Evolutionary conservation across 208 protist genomes (phyloP).

Genomic region (Trypanosoma boissoni): DNA sequence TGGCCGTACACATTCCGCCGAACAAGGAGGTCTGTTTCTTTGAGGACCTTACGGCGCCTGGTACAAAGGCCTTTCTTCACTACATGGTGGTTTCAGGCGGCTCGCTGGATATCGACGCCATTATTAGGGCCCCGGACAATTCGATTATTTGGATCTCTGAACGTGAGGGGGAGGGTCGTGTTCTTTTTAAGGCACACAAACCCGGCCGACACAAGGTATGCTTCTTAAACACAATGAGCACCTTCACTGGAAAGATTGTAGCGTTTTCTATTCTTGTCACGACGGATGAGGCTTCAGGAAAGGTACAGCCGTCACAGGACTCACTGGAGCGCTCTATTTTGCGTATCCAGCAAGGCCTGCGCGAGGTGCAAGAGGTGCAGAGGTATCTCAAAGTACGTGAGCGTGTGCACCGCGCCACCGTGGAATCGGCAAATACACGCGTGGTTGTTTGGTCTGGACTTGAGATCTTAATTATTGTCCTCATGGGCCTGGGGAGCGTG

Average conservation of each 20-base stretch:
- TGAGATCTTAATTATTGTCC: constrained; percentile 62
- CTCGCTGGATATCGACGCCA: constrained; percentile 68
- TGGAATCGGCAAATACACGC: constrained; percentile 79
- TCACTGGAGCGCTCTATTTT: constrained; percentile 55
- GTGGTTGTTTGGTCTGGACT: constrained; percentile 77
- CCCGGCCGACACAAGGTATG: constrained; percentile 75
- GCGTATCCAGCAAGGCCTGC: constrained; percentile 59
- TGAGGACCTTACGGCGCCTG: constrained; percentile 49
- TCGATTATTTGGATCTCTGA: constrained; percentile 53
- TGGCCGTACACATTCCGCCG: constrained; percentile 53
- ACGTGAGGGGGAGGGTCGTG: constrained; percentile 52
- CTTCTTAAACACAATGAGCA: constrained; percentile 89
- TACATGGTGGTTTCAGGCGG: constrained; percentile 81
- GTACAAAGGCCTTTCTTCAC: constrained; percentile 68
- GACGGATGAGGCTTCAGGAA: no score
- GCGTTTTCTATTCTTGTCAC: constrained; percentile 66
- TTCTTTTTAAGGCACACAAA: constrained; percentile 74
- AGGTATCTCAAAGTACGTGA: constrained; percentile 60
- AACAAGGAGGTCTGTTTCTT: constrained; percentile 75
- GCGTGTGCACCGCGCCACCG: constrained; percentile 67
- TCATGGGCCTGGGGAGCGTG: constrained; percentile 74
- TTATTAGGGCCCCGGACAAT: constrained; percentile 49
- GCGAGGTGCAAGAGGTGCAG: constrained; percentile 80
- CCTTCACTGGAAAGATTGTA: constrained; percentile 75
- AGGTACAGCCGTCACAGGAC: constrained; percentile 28